Conservation (phyloP, 2,329 filamentous ascomycete species). For the Chlorencoelia australis region DNA sequence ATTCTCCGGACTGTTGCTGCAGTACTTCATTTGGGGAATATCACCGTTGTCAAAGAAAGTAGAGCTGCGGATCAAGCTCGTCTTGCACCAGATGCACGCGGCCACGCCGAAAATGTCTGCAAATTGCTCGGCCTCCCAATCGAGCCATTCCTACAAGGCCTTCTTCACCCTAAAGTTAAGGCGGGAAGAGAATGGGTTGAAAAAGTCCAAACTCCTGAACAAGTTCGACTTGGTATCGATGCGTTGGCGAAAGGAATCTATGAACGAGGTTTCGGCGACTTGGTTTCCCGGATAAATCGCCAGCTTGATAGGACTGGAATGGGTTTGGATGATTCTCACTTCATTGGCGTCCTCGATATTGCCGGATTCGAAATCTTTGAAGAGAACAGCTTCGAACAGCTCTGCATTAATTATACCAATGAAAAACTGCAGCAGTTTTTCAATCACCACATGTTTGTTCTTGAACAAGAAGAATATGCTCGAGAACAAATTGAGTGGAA, state of each 20-base stretch:
- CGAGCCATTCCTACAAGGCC: conserved; percentile 77
- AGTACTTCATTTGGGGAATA: conserved; percentile 87
- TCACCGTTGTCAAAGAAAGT: conserved; percentile 83
- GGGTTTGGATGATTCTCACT: conserved; percentile 78
- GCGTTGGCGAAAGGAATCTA: conserved; percentile 96
- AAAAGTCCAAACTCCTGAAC: conserved; percentile 94
- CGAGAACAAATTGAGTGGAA: conserved; percentile 98
- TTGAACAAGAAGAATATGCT: conserved; percentile 97
- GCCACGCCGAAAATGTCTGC: conserved; percentile 70
- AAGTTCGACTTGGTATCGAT: conserved; percentile 82
- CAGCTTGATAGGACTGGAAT: conserved; percentile 82
- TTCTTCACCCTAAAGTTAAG: conserved; percentile 89
- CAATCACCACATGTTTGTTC: conserved; percentile 99
- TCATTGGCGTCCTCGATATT: conserved; percentile 97
- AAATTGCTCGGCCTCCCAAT: conserved; percentile 72
- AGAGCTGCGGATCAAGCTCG: conserved; percentile 84
- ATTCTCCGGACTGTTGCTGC: conserved; percentile 84
- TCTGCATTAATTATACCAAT: conserved; percentile 99
- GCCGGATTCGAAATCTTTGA: conserved; percentile 99
- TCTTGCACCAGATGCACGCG: conserved; percentile 63
- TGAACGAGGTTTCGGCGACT: conserved; percentile 86
- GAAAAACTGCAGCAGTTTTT: conserved; percentile 99
- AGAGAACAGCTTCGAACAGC: conserved; percentile 94
- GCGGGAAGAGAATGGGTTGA: conserved; percentile 97
- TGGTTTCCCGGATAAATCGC: conserved; percentile 83